A percentile compares a stretch with the other conserved stretches of the same genome.
Evolutionary conservation across 345 rosid species (phyloP).

Genomic region (Hibiscus syriacus): DNA sequence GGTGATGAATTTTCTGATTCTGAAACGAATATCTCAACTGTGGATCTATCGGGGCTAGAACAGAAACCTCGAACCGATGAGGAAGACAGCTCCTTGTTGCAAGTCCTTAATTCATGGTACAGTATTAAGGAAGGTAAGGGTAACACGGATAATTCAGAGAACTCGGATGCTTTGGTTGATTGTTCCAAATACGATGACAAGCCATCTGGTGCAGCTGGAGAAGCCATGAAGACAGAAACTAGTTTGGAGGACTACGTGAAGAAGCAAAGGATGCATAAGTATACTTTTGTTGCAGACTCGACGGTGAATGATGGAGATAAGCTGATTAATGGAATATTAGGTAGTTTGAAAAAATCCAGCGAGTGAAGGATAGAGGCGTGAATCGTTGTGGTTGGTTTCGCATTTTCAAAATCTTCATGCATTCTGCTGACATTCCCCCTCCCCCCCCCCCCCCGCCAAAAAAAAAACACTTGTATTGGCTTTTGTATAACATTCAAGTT

Average conservation of each 20-base stretch:
- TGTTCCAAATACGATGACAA: conserved; percentile 10
- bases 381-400: not conserved
- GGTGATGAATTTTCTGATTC: conserved; percentile 67
- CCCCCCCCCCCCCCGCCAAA: no score
- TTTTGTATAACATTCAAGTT: not conserved
- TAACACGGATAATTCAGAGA: conserved; percentile 18
- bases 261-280: conserved; percentile 36
- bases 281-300: conserved; percentile 45
- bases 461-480: not conserved
- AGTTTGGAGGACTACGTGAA: conserved; percentile 8
- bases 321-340: conserved; percentile 47
- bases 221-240: conserved; percentile 6
- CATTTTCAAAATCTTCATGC: not conserved
- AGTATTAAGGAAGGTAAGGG: conserved; percentile 23
- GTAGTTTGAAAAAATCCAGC: conserved; percentile 39
- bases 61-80: conserved; percentile 19
- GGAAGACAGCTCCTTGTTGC: conserved; percentile 41
- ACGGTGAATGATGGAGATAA: conserved; percentile 25
- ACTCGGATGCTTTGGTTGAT: conserved; percentile 20
- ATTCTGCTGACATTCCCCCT: no score
- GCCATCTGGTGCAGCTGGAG: conserved; percentile 16
- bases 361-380: conserved; percentile 28
- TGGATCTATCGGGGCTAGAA: conserved; percentile 4
- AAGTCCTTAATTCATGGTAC: conserved; percentile 52
- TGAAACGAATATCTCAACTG: conserved; percentile 34